These are phyloP conservation scores for Psidium friedrichsthalianum DNA, from an alignment of 345 rosid species.

Conservation along the genomic window DNA sequence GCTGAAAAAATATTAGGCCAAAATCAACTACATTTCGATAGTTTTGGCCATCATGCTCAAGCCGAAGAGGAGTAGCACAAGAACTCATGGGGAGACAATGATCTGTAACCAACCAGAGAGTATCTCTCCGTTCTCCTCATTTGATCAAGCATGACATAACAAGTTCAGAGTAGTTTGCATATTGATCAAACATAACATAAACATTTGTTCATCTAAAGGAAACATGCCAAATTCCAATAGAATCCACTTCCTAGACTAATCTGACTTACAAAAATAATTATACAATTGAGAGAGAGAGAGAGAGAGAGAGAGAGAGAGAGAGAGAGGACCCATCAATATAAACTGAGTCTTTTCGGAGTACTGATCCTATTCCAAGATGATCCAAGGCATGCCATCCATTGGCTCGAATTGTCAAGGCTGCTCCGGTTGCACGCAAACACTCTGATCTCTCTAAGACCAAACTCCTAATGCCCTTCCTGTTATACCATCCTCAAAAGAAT, in stretches of 20 bases:
- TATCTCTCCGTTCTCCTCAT: not conserved
- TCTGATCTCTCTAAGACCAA: conserved; percentile 4
- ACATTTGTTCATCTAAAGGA: not conserved
- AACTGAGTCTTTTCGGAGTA: not conserved
- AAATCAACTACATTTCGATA: not conserved
- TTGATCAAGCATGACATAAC: not conserved
- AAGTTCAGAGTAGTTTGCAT: not conserved
- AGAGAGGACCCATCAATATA: not conserved
- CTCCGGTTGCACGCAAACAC: not conserved
- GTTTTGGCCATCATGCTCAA: not conserved
- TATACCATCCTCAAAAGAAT: not conserved
- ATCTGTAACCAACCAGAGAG: not conserved
- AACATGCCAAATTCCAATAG: not conserved
- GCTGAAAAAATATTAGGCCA: not conserved
- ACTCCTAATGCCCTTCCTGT: not conserved
- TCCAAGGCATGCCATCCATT: not conserved
- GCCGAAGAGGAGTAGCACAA: not conserved
- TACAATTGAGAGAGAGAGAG: no score
- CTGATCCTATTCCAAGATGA: not conserved
- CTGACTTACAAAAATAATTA: not conserved
- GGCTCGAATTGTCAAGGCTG: not conserved
- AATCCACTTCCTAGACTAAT: not conserved
- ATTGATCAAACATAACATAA: not conserved
- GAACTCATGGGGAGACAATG: not conserved
- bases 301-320: not conserved